Base-by-base conservation (phyloP, 495 filamentous ascomycete genomes). In the Aeminium ludgeri region DNA sequence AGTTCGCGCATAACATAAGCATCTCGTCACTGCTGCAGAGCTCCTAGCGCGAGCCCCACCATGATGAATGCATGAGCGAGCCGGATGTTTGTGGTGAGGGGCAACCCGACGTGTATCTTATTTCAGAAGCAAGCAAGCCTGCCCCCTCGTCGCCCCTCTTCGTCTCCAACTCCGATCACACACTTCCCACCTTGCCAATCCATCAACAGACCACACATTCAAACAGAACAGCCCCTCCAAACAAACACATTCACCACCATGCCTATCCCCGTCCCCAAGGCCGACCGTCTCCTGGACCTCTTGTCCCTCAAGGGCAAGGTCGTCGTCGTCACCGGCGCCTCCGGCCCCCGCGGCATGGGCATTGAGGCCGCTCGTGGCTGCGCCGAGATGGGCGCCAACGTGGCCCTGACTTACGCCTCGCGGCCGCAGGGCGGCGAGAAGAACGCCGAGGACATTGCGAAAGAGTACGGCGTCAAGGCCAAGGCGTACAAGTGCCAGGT, bases 301-400 rank as follows among this genome's bases (percentile, higher is more conserved):
- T 63, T 82, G 56, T 72, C 66, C 66, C 67, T 82, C 27, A 81
- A 81, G 61, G 76, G 76, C 65, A 80, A 79, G 61, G 72, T 76
- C 41, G 75, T 80, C 53, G 61, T 79, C 48, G 65, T 82, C 20
- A 82, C 78, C 20, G 78, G 78, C 43, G 78, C 76, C 34, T 78
- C 76, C 29, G 78, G 76, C 10, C 63, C 76, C 32, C 67, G 50
- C 19, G 78, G 78, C 27, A 82, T 82, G 65, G 78, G 78, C 39
- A 80, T 78, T 48, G 77, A 81, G 56, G 75, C 76, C 35, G 77
- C 78, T 1, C 75, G 76, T 11, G 78, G 76, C 38, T 76, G 72
- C 49, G 78, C 78, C 28, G 78, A 82, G 52, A 72, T 80, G 64
- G 78, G 78, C 27, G 78, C 77, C 50, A 65, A 80, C 57, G 55